Evolutionary conservation across 1,139 yeast genomes (phyloP).

Genomic region (Nakaseomyces nivariensis): DNA sequence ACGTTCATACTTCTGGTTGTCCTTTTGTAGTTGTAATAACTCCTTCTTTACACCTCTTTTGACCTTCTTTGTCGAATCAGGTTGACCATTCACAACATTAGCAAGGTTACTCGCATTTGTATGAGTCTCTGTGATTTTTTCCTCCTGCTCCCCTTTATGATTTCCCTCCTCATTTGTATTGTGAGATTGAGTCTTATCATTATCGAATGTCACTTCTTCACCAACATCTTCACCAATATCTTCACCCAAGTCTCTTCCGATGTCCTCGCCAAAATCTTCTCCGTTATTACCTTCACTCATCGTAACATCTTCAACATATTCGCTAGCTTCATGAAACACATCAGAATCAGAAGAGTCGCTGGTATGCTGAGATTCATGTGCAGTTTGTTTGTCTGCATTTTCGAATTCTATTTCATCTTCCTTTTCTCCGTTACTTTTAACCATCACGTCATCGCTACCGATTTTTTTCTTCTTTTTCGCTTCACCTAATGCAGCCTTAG

Average conservation of each 20-base stretch:
- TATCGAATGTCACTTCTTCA: constrained; percentile 9
- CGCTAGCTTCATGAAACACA: constrained; percentile 28
- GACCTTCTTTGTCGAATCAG: background rate
- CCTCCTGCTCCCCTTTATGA: constrained; percentile 7
- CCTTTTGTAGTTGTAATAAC: background rate
- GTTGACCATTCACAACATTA: too few species aligned
- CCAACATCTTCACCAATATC: constrained; percentile 14
- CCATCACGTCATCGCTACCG: background rate
- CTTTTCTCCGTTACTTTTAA: background rate
- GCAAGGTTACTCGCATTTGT: too few species aligned
- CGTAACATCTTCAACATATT: constrained; percentile 14
- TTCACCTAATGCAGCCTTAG: background rate
- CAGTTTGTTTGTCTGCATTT: too few species aligned
- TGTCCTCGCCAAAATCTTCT: constrained; percentile 21
- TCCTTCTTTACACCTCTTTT: background rate
- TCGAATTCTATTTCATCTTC: background rate
- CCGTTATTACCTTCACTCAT: background rate
- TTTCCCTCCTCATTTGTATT: background rate
- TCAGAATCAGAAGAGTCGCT: constrained; percentile 12
- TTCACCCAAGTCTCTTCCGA: constrained; percentile 18
- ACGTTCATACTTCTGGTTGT: constrained; percentile 1
- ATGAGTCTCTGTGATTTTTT: constrained; percentile 1
- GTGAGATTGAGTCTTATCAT: background rate
- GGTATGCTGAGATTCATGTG: constrained; percentile 9
- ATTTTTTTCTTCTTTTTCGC: constrained; percentile 6